A percentile compares a stretch with the other conserved stretches of the same genome.
Evolutionary conservation across 75 land plant genomes (phyloP).

Genomic region (Chamaecyparis obtusa): DNA sequence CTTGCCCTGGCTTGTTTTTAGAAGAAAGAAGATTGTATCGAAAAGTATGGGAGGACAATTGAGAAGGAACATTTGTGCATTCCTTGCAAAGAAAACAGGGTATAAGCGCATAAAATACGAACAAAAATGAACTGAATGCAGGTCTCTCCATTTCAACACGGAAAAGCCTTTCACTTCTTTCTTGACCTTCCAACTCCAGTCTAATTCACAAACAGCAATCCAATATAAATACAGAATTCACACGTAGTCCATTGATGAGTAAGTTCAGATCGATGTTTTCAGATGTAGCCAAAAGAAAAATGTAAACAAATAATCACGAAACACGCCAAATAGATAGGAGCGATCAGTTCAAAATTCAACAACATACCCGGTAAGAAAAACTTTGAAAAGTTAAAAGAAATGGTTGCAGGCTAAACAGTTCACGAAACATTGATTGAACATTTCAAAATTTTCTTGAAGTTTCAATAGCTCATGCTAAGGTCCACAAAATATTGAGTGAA

Average conservation of each 20-base stretch:
- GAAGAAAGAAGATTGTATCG: conserved; percentile 42
- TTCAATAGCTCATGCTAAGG: neutral
- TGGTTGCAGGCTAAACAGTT: neutral
- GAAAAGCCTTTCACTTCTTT: neutral
- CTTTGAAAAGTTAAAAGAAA: neutral
- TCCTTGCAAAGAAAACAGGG: conserved; percentile 37
- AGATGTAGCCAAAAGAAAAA: neutral
- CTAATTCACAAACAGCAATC: neutral
- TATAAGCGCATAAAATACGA: neutral
- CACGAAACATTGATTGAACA: neutral
- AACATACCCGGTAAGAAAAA: neutral
- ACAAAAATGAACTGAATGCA: neutral
- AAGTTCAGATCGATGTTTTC: neutral
- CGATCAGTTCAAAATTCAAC: neutral
- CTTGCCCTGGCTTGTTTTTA: conserved; percentile 33
- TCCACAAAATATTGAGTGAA: no score
- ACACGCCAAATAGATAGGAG: neutral
- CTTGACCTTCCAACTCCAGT: neutral
- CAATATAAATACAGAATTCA: neutral
- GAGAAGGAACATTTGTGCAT: conserved; percentile 74
- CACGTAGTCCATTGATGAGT: neutral
- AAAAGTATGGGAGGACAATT: conserved; percentile 58
- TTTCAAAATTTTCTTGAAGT: neutral
- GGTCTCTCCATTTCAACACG: neutral
- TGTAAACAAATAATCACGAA: neutral